Conservation (phyloP, 2,329 filamentous ascomycete species). For the Epichloe coenophiala region DNA sequence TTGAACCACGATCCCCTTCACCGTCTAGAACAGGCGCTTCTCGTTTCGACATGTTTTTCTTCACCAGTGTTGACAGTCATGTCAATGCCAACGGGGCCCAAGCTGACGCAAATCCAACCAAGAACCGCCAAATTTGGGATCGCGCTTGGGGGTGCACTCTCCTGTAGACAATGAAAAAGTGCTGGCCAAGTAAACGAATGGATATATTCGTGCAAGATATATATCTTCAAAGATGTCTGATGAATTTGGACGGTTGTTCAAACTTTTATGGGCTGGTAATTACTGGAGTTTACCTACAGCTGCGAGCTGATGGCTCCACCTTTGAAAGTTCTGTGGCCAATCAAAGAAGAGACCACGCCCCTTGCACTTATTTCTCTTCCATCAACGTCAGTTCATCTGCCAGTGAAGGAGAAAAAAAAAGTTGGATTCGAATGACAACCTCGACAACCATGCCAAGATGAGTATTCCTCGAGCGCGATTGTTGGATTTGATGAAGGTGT, state of each 20-base stretch:
- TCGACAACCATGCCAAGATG: conserved; percentile 33
- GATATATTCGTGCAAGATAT: too few relatives aligned
- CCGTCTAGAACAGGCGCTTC: not conserved
- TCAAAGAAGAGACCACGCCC: not conserved
- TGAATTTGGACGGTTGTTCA: not conserved
- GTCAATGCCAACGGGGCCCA: not conserved
- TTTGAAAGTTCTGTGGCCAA: conserved; percentile 2
- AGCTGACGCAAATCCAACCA: not conserved
- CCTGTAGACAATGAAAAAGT: not conserved
- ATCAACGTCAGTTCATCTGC: too few relatives aligned
- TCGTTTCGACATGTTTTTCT: conserved; percentile 3
- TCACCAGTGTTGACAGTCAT: not conserved
- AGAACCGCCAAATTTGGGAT: not conserved
- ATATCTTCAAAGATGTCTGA: too few relatives aligned
- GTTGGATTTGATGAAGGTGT: conserved; percentile 68
- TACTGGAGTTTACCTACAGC: not conserved
- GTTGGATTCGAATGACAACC: conserved; percentile 10
- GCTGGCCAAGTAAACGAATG: too few relatives aligned
- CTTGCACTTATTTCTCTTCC: not conserved
- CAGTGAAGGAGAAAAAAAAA: not conserved
- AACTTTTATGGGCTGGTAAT: not conserved
- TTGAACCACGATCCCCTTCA: conserved; percentile 2
- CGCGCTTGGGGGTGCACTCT: not conserved
- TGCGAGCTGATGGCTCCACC: not conserved
- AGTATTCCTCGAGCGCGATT: conserved; percentile 48